phyloP scores from a whole-genome alignment of 495 filamentous ascomycete genomes.

The Cercophora sp. region DNA sequence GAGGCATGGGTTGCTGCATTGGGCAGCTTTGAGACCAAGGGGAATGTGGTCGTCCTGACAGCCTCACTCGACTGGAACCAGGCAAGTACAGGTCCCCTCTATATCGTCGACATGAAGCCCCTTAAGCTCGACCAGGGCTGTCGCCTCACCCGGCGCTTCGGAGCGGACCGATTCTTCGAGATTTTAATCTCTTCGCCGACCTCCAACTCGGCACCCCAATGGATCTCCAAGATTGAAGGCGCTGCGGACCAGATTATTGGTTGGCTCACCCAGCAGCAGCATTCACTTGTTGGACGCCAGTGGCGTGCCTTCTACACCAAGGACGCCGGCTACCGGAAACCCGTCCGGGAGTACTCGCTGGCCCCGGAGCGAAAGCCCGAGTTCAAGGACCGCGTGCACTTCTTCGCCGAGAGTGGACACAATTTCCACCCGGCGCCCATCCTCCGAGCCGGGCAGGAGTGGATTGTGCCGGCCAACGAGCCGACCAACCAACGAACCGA shows the following conservation, averaged over 20 bases:
- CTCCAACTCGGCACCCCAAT: slow-evolving; percentile 4
- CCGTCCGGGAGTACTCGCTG: slow-evolving; percentile 30
- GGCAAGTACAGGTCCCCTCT: slow-evolving; percentile 30
- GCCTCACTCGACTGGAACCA: slow-evolving; percentile 31
- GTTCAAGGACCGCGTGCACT: slow-evolving; percentile 38
- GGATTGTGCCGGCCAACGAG: slow-evolving; percentile 9
- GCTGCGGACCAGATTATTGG: slow-evolving; percentile 33
- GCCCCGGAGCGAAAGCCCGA: slow-evolving; percentile 32
- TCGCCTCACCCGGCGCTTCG: slow-evolving; percentile 44
- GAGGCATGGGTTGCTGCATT: slow-evolving; percentile 36
- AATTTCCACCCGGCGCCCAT: slow-evolving; percentile 22
- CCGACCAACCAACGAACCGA: slow-evolving; percentile 24
- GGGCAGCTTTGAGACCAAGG: slow-evolving; percentile 28
- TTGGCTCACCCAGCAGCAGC: slow-evolving; percentile 36
- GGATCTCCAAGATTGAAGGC: slow-evolving; percentile 20
- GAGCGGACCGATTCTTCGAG: slow-evolving; percentile 45
- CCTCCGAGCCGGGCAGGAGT: not conserved
- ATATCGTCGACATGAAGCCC: slow-evolving; percentile 35
- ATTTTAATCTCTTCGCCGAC: slow-evolving; percentile 35
- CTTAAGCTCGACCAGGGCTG: slow-evolving; percentile 38
- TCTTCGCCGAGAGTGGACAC: slow-evolving; percentile 43
- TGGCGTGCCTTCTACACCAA: slow-evolving; percentile 47
- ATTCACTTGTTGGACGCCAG: slow-evolving; percentile 37
- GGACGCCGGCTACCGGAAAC: slow-evolving; percentile 33
- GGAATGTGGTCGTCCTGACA: slow-evolving; percentile 34